These are phyloP conservation scores for Dictyostelium citrinum DNA, from an alignment of 78 protist species.

Conservation along the genomic window DNA sequence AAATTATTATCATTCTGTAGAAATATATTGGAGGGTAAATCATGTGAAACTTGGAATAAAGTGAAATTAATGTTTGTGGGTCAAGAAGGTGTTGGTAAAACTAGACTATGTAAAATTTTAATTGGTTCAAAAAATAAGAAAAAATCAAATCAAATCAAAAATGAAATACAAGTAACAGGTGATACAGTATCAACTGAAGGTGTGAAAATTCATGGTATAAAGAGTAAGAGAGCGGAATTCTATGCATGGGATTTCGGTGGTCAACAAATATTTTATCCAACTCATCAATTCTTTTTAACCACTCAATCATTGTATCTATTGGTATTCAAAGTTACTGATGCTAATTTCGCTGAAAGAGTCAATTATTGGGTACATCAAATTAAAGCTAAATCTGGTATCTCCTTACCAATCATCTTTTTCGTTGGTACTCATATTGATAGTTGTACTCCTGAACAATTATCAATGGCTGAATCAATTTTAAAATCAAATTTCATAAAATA, in stretches of 20 bases:
- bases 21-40: slow-evolving; percentile 43
- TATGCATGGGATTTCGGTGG: slow-evolving; percentile 80
- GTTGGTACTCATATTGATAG: slow-evolving; percentile 74
- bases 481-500: neutral
- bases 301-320: slow-evolving; percentile 51
- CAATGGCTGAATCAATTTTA: slow-evolving; percentile 27
- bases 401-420: slow-evolving; percentile 31
- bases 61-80: slow-evolving; percentile 78
- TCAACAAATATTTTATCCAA: slow-evolving; percentile 75
- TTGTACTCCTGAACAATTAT: slow-evolving; percentile 63
- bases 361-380: slow-evolving; percentile 73
- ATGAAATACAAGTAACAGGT: slow-evolving; percentile 52
- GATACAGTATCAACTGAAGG: slow-evolving; percentile 75
- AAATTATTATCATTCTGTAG: slow-evolving; percentile 34
- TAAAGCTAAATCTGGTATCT: slow-evolving; percentile 14
- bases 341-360: slow-evolving; percentile 67
- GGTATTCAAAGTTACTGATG: slow-evolving; percentile 34
- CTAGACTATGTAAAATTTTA: slow-evolving; percentile 19
- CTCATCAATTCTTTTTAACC: slow-evolving; percentile 79
- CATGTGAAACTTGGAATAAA: slow-evolving; percentile 61
- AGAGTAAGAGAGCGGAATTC: slow-evolving; percentile 43
- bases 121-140: slow-evolving; percentile 46
- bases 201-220: slow-evolving; percentile 43
- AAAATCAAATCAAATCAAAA: neutral
- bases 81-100: slow-evolving; percentile 80